These are phyloP conservation scores for Pythium brachiatum DNA, from an alignment of 352 stramenopile species.

Conservation along the genomic window DNA sequence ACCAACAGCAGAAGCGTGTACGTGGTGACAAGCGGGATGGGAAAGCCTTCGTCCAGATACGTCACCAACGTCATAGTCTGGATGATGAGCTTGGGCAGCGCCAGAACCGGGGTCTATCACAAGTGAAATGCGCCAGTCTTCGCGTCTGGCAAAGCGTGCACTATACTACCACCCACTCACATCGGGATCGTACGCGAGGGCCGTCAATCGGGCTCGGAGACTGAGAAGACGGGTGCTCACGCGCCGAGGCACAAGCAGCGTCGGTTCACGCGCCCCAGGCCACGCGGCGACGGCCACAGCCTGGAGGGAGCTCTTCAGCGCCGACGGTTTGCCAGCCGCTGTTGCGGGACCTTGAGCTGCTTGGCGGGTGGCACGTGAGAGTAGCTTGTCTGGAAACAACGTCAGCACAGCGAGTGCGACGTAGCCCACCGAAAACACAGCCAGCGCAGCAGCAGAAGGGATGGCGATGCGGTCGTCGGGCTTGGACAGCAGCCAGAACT, in stretches of 20 bases:
- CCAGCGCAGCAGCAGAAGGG: constrained; percentile 24
- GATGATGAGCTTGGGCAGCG: background rate
- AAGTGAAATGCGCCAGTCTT: too few relatives aligned
- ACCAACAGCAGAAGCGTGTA: background rate
- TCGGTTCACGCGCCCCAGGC: too few relatives aligned
- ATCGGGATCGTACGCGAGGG: too few relatives aligned
- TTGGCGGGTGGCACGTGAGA: background rate
- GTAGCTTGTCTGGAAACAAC: constrained; percentile 14
- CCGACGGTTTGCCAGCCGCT: too few relatives aligned
- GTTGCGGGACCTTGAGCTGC: too few relatives aligned
- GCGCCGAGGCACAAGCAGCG: too few relatives aligned
- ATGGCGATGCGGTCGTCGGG: constrained; percentile 21
- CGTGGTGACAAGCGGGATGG: background rate
- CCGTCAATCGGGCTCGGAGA: too few relatives aligned
- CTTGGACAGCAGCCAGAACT: constrained; percentile 41
- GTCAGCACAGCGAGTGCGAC: constrained; percentile 28
- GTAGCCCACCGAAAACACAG: constrained; percentile 32
- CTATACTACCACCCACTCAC: too few relatives aligned
- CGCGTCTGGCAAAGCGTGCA: too few relatives aligned
- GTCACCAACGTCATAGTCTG: constrained; percentile 2
- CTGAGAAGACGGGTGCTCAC: too few relatives aligned
- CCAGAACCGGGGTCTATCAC: background rate
- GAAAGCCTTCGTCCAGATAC: constrained; percentile 2
- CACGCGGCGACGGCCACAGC: too few relatives aligned
- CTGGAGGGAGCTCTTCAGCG: too few relatives aligned